A percentile compares a stretch with the other conserved stretches of the same genome.
Evolutionary conservation across 768 basidiomycete species (phyloP).

Genomic region (Calocera cornea): DNA sequence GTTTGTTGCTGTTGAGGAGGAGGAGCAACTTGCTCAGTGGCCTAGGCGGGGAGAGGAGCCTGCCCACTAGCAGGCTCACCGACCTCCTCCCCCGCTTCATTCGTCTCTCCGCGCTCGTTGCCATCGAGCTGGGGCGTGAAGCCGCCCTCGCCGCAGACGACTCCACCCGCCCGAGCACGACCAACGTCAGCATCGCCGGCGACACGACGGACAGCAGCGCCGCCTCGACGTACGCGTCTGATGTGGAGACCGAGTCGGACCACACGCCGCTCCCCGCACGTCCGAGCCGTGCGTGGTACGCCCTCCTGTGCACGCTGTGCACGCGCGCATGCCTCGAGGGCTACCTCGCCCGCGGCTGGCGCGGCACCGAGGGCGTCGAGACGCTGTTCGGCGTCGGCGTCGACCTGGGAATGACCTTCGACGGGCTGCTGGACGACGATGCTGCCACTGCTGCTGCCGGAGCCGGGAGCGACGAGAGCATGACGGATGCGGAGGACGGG

Average conservation of each 20-base stretch:
- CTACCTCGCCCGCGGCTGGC: conserved; percentile 71
- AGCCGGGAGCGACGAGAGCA: conserved; percentile 4
- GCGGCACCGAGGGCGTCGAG: conserved; percentile 53
- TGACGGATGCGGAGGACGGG: neutral
- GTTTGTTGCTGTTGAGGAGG: conserved; percentile 6
- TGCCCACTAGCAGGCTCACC: conserved; percentile 11
- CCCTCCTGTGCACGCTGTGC: conserved; percentile 58
- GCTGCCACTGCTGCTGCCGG: conserved; percentile 3
- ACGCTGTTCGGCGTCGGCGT: conserved; percentile 46
- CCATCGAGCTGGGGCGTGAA: conserved; percentile 63
- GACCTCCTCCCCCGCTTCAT: conserved; percentile 40
- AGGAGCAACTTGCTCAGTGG: neutral
- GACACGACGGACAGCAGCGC: conserved; percentile 12
- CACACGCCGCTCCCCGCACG: conserved; percentile 12
- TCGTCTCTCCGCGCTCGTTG: conserved; percentile 62
- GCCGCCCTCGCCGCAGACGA: conserved; percentile 37
- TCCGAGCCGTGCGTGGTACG: conserved; percentile 71
- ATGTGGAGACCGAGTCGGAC: conserved; percentile 4
- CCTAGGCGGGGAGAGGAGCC: conserved; percentile 6
- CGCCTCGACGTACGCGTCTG: conserved; percentile 10
- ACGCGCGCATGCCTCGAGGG: conserved; percentile 79
- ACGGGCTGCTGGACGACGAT: conserved; percentile 3
- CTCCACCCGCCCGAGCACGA: conserved; percentile 1
- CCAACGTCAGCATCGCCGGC: neutral
- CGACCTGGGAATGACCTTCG: conserved; percentile 32